Evolutionary conservation across 805 yeast genomes (phyloP), one percentile per base, ranked within the genome.

Genomic region (Torulaspora microellipsoides): DNA sequence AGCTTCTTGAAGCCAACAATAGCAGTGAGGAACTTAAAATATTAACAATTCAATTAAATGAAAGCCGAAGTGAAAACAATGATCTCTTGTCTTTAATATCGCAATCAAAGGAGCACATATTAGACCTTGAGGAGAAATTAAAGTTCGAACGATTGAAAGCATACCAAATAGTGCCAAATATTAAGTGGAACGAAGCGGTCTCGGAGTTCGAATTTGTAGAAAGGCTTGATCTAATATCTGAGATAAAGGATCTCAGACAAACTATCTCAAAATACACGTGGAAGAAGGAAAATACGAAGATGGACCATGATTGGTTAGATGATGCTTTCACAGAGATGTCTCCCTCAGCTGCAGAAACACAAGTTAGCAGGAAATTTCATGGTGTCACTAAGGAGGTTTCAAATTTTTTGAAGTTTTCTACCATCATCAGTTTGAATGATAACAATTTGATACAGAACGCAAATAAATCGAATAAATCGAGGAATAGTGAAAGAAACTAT

Each of bases 171-270:
- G 25, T 20, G 25, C 25, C 25, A 20, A 20, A 20, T 20, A 3
- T 6, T 4, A 20, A 3, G 7, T 20, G 25, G 25, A 3, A 20
- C 25, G 8, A 20, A 20, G 25, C 25, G 7, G 28, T 9, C 15
- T 15, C 15, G 1, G 20, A 23, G 17, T 30, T 20, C 3, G 27
- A 23, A 23, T 13, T 54, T 32, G 56, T 62, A 3, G 66, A 60
- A 3, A 67, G 65, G 31, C 49, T 67, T 32, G 67, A 68, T 1
- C 52, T 77, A 12, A 51, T 74, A 0, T 72, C 73, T 28, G 80
- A 78, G 53, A 68, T 78, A 9, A 55, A 62, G 2, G 57, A 69
- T 14, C 59, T 79, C 33, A 65, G 73, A 40, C 64, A 65, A 15
- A 59, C 71, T 4, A 52, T 59, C 62, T 8, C 29, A 38, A 14